Conservation (phyloP, 768 basidiomycete species). For the Cytidiella melzeri region DNA sequence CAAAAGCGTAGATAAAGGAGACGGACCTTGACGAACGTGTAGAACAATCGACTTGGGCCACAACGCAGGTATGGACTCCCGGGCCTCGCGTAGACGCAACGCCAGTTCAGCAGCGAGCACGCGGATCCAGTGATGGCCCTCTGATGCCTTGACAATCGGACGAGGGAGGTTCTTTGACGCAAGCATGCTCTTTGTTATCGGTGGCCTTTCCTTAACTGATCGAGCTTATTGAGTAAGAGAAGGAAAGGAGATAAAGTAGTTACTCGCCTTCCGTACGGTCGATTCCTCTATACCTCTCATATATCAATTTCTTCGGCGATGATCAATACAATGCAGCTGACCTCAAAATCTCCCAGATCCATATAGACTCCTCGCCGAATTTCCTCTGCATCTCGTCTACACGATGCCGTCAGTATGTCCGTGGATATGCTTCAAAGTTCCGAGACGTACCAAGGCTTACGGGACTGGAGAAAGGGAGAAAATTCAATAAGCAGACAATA, state of each 20-base stretch:
- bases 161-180: constrained; percentile 92
- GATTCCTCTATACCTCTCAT: constrained; percentile 51
- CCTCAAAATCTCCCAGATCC: constrained; percentile 92
- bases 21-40: constrained; percentile 62
- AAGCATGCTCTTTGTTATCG: constrained; percentile 85
- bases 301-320: constrained; percentile 4
- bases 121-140: constrained; percentile 87
- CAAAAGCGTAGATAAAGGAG: neutral
- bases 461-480: too few species aligned
- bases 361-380: constrained; percentile 78
- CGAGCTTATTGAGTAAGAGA: constrained; percentile 7
- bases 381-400: constrained; percentile 74
- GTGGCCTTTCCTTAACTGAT: constrained; percentile 80
- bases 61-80: constrained; percentile 61
- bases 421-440: neutral
- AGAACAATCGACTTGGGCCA: constrained; percentile 94
- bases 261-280: constrained; percentile 78
- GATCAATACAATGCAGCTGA: constrained; percentile 33
- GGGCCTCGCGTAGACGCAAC: constrained; percentile 75
- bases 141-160: constrained; percentile 62
- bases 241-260: neutral
- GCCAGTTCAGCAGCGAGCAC: constrained; percentile 89
- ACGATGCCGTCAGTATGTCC: constrained; percentile 14
- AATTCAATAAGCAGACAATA: neutral
- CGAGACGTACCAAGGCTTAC: constrained; percentile 46